These are phyloP conservation scores for Apiospora saccharicola DNA, from an alignment of 2,329 filamentous ascomycete genomes.

Conservation along the genomic window DNA sequence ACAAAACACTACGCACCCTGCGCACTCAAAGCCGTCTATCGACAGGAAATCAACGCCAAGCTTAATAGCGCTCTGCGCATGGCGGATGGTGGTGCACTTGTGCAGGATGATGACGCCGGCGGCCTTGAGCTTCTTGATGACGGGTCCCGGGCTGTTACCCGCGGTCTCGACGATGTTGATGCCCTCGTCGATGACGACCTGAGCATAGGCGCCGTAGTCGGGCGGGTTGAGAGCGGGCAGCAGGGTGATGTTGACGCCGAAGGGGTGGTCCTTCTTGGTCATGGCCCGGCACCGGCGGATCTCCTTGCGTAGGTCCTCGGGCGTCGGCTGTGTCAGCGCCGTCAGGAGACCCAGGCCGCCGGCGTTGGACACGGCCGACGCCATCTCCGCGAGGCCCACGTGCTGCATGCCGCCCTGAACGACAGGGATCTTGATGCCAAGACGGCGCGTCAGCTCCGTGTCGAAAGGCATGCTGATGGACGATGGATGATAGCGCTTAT, in stretches of 20 bases:
- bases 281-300: conserved; percentile 86
- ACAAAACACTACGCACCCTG: conserved; percentile 57
- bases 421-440: conserved; percentile 71
- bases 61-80: conserved; percentile 90
- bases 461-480: conserved; percentile 59
- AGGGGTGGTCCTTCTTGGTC: conserved; percentile 70
- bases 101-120: conserved; percentile 83
- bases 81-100: conserved; percentile 97
- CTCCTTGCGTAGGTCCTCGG: conserved; percentile 90
- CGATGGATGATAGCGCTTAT: neutral
- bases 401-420: conserved; percentile 91
- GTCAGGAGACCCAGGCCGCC: conserved; percentile 85
- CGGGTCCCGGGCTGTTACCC: conserved; percentile 85
- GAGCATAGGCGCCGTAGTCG: conserved; percentile 90
- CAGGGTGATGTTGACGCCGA: conserved; percentile 94
- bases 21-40: conserved; percentile 98
- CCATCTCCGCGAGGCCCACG: conserved; percentile 82
- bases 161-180: conserved; percentile 92
- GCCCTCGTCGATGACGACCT: conserved; percentile 92
- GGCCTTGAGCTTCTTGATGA: conserved; percentile 88
- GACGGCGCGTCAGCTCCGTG: conserved; percentile 63
- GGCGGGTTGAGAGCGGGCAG: conserved; percentile 89
- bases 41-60: conserved; percentile 95
- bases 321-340: conserved; percentile 89
- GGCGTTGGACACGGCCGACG: conserved; percentile 80